Evolutionary conservation across 345 rosid species (phyloP).

Genomic region (Rubroshorea leprosula): DNA sequence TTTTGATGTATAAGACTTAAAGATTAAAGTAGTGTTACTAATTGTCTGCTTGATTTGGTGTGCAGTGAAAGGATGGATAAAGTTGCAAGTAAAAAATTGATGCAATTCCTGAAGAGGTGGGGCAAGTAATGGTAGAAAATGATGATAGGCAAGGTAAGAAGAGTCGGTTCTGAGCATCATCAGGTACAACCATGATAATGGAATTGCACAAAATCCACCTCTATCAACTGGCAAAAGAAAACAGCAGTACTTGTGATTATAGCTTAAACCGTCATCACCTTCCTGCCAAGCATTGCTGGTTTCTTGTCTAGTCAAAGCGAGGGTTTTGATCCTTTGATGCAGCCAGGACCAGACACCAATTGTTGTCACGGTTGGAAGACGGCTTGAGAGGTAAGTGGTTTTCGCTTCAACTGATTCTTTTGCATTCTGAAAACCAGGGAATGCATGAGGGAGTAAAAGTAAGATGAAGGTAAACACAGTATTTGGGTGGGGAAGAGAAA

Average conservation of each 20-base stretch:
- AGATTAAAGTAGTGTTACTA: too few species aligned
- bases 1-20: too few species aligned
- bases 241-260: constrained; percentile 22
- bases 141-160: constrained; percentile 29
- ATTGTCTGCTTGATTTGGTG: too few species aligned
- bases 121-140: constrained; percentile 37
- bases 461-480: too few species aligned
- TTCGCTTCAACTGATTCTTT: too few species aligned
- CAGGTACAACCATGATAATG: constrained; percentile 32
- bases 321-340: constrained; percentile 39
- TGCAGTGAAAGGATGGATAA: constrained; percentile 59
- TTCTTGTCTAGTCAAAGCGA: constrained; percentile 35
- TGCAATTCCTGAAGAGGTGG: constrained; percentile 37
- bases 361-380: constrained; percentile 55
- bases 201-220: constrained; percentile 10
- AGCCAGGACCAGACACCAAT: constrained; percentile 41
- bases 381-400: too few species aligned
- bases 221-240: constrained; percentile 19
- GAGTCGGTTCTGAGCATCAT: constrained; percentile 44
- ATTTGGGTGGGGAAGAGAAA: too few species aligned
- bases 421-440: too few species aligned
- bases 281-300: constrained; percentile 41
- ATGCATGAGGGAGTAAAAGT: too few species aligned
- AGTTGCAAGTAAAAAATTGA: constrained; percentile 49
- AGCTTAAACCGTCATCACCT: constrained; percentile 53